Base-by-base conservation (phyloP, 2,329 filamentous ascomycete genomes). In the Cryphonectria nitschkei region DNA sequence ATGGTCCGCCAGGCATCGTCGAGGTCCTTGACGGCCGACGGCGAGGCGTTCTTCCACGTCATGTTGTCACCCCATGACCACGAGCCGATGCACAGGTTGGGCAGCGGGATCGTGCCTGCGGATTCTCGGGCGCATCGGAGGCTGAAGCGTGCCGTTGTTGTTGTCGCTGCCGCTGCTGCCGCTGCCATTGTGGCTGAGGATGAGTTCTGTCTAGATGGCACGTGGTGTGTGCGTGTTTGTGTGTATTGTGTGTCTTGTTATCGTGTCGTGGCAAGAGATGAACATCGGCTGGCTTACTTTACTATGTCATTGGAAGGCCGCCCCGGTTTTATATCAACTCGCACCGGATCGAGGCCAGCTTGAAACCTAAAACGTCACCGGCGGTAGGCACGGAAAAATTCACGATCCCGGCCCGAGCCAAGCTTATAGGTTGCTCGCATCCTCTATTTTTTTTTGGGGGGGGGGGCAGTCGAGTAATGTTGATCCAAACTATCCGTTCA, bases 21-120 rank as follows among this genome's bases (percentile, higher is more conserved):
- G 29, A 95, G 84, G 0, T 93, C 92, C 0, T 92, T 94, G 4
- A 91, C 92, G 1, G 92, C 93, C 0, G 92, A 92, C 82, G 94
- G 95, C 73, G 93, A 88, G 13, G 92, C 87, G 34, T 86, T 84
- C 79, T 95, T 95, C 81, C 92, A 93, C 3, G 71, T 73, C 50
- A 11, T 2, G 2, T 90, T 93, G 66, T 94, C 92, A 73, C 95
- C 92, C 91, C 93, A 96, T 0, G 93, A 93, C 0, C 92, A 94
- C 0, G 93, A 94, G 1, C 93, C 93, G 72, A 96, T 94, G 0
- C 93, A 95, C 80, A 94, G 63, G 39, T 72, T 74, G 64, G 73
- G 72, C 22, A 71, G 61, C 41, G 70, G 61, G n/a, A 75, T 74
- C 3, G 70, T 70, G 70, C 73, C 74, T 22, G 65, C 69, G 39